Conservation (phyloP, 805 yeast species). For the Nakazawaea peltata region DNA sequence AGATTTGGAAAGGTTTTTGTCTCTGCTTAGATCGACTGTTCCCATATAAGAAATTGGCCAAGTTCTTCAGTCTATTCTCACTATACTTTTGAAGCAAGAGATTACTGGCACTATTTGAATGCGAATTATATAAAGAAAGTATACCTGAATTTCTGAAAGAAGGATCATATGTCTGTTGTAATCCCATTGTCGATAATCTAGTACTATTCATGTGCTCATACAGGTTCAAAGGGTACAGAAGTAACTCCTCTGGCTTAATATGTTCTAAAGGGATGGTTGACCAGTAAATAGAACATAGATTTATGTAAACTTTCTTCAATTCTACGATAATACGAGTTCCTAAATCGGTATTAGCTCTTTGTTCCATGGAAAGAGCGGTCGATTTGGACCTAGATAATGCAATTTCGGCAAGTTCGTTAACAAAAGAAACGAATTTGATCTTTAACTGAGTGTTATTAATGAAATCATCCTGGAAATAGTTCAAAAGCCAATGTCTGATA, state of each 20-base stretch:
- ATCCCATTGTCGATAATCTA: constrained; percentile 28
- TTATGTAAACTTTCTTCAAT: constrained; percentile 24
- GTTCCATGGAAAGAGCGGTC: not conserved
- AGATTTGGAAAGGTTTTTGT: constrained; percentile 6
- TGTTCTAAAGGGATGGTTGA: constrained; percentile 18
- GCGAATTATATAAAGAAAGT: constrained; percentile 23
- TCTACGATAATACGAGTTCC: constrained; percentile 22
- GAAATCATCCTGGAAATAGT: constrained; percentile 84
- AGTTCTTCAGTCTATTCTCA: constrained; percentile 2
- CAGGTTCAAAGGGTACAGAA: constrained; percentile 16
- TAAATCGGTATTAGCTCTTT: constrained; percentile 4
- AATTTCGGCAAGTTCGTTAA: constrained; percentile 28
- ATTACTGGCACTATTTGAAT: constrained; percentile 17
- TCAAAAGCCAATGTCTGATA: constrained; percentile 82
- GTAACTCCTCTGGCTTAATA: constrained; percentile 14
- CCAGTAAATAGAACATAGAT: constrained; percentile 25
- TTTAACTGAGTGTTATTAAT: constrained; percentile 43
- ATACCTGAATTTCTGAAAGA: constrained; percentile 32
- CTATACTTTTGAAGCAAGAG: constrained; percentile 8
- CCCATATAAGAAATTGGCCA: constrained; percentile 8
- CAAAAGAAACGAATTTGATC: constrained; percentile 28
- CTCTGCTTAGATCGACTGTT: not conserved
- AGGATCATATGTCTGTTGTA: constrained; percentile 30
- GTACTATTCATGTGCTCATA: constrained; percentile 19
- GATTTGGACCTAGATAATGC: too few species aligned